Conservation (phyloP, 768 basidiomycete species). For the Nidularia pulvinata region DNA sequence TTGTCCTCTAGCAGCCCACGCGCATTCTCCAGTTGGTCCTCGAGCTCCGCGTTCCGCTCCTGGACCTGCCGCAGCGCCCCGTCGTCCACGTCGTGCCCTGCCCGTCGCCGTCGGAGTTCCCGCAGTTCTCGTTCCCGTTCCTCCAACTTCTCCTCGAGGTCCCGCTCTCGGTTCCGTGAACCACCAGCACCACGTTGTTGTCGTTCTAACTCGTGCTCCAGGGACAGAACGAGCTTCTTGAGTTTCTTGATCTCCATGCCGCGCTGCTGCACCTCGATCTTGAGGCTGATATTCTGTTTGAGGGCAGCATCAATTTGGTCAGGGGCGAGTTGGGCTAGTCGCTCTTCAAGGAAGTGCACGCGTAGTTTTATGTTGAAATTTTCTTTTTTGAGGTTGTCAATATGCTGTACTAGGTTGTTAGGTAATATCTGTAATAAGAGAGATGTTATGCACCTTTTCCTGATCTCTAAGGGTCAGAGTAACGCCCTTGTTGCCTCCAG, state of each 20-base stretch:
- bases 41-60: slow-evolving; percentile 63
- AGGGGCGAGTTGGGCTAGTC: slow-evolving; percentile 84
- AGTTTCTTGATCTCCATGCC: slow-evolving; percentile 91
- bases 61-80: slow-evolving; percentile 56
- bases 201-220: slow-evolving; percentile 78
- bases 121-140: slow-evolving; percentile 71
- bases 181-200: slow-evolving; percentile 51
- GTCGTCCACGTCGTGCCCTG: slow-evolving; percentile 39
- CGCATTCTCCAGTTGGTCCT: slow-evolving; percentile 72
- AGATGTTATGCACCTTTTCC: slow-evolving; percentile 78
- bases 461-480: slow-evolving; percentile 91
- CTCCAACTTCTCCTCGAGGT: slow-evolving; percentile 75
- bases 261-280: slow-evolving; percentile 89
- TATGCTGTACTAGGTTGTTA: slow-evolving; percentile 56
- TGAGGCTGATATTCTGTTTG: slow-evolving; percentile 92
- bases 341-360: slow-evolving; percentile 94
- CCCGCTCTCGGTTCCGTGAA: slow-evolving; percentile 57
- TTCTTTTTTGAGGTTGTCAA: slow-evolving; percentile 95
- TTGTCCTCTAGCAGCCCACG: slow-evolving; percentile 77
- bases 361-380: slow-evolving; percentile 97
- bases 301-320: slow-evolving; percentile 92
- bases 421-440: not conserved
- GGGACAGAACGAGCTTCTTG: slow-evolving; percentile 84
- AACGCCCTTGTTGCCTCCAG: slow-evolving; percentile 36
- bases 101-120: slow-evolving; percentile 58